Evolutionary conservation across 2,329 filamentous ascomycete genomes (phyloP).

Genomic region (Fusarium pininemorale): DNA sequence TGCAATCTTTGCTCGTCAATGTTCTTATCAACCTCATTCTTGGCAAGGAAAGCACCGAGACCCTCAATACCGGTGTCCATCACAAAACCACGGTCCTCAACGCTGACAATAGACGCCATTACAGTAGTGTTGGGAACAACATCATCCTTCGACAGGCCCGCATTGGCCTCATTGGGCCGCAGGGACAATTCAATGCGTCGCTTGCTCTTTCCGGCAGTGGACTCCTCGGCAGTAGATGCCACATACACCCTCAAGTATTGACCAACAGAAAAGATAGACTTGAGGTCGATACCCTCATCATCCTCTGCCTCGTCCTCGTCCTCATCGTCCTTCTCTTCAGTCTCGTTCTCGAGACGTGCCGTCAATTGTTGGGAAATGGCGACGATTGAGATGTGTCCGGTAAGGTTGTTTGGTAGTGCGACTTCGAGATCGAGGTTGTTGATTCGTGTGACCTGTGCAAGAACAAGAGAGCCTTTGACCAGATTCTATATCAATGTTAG

Average conservation of each 20-base stretch:
- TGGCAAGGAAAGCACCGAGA: conserved; percentile 84
- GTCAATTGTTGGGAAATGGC: conserved; percentile 86
- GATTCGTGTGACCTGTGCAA: conserved; percentile 86
- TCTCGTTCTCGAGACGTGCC: conserved; percentile 75
- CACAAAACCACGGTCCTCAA: conserved; percentile 94
- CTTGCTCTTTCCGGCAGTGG: conserved; percentile 70
- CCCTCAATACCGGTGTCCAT: conserved; percentile 87
- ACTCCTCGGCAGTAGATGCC: conserved; percentile 76
- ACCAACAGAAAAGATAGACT: conserved; percentile 79
- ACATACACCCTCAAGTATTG: conserved; percentile 91
- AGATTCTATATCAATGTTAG: conserved; percentile 68
- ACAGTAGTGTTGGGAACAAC: conserved; percentile 79
- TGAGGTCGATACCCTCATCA: conserved; percentile 73
- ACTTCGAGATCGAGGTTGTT: conserved; percentile 81
- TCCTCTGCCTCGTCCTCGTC: conserved; percentile 62
- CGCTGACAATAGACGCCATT: conserved; percentile 87
- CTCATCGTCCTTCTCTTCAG: conserved; percentile 61
- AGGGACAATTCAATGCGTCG: conserved; percentile 89
- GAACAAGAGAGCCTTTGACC: conserved; percentile 83
- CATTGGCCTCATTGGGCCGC: conserved; percentile 81
- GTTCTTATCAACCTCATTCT: conserved; percentile 77
- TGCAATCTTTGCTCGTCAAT: conserved; percentile 75
- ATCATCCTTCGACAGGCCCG: conserved; percentile 75
- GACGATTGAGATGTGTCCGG: conserved; percentile 90
- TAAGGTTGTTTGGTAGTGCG: conserved; percentile 90